Evolutionary conservation across 202 grass and related monocot genomes (phyloP), one percentile per base, ranked within the genome.

Genomic region (Brachypodium distachyon): DNA sequence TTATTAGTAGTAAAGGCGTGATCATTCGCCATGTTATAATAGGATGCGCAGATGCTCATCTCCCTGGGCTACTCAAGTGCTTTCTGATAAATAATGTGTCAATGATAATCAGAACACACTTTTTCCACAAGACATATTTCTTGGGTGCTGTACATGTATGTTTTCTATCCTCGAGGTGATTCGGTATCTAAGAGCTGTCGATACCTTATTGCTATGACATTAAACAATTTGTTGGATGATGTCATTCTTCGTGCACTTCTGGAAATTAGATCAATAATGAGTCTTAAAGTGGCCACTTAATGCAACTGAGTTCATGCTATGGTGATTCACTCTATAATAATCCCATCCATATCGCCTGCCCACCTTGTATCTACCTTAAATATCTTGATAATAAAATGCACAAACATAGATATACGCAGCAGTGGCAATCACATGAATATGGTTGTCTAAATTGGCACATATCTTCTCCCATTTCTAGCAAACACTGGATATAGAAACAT

Each of bases 211-310:
- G 40, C 60, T 72, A 61, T 17, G 29, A 29, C 33, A 41, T 82
- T 76, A 77, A 89, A 55, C 78, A 78, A 73, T 78, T 16, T 84
- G 9, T 21, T 61, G 43, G 54, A 68, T 62, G 3, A 34, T 79
- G 27, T 11, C 6, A 48, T 80, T 74, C 77, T 72, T 67, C 3
- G 47, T 22, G 44, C 32, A 68, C 36, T 47, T 54, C 25, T 77
- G 41, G 44, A 74, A 70, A 68, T 40, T 14, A 74, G 53, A 36
- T 73, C 38, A 64, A 40, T 82, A 50, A 49, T 41, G 74, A 56
- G 67, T 47, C 73, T 55, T 67, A 78, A 88, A 84, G 70, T 46
- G 76, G n/a, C n/a, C 48, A 59, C 71, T 83, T 83, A 33, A 77
- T 84, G 66, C 49, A 36, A 14, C 47, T 9, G 23, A 67, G 28